Percentiles rank a stretch among this genome's conserved stretches.
phyloP scores from a whole-genome alignment of 768 basidiomycete species.

The Calocera cornea region DNA sequence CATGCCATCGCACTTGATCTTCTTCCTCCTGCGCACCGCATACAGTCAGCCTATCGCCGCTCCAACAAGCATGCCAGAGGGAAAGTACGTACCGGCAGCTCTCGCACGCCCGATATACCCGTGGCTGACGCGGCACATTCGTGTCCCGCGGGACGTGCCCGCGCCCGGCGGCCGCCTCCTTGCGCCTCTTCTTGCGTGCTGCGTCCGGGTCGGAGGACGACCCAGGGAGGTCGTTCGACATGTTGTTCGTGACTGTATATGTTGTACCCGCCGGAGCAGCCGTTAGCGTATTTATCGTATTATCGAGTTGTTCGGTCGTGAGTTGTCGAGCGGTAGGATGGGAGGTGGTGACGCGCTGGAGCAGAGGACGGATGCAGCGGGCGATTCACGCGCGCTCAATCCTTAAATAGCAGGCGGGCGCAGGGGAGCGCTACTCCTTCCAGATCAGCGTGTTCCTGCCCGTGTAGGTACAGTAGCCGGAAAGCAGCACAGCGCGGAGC shows the following conservation, averaged over 20 bases:
- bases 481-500: too few relatives aligned
- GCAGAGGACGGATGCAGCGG: background rate
- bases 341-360: background rate
- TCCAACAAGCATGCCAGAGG: constrained; percentile 2
- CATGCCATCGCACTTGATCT: constrained; percentile 83
- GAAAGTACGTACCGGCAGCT: constrained; percentile 53
- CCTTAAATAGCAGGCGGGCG: background rate
- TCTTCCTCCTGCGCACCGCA: constrained; percentile 52
- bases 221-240: background rate
- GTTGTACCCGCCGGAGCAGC: background rate
- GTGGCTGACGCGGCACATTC: constrained; percentile 60
- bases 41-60: constrained; percentile 12
- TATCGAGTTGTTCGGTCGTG: too few relatives aligned
- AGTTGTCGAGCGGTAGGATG: too few relatives aligned
- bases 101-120: constrained; percentile 86
- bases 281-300: background rate
- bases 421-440: too few relatives aligned
- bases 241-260: constrained; percentile 2
- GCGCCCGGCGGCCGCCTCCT: constrained; percentile 34
- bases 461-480: too few relatives aligned
- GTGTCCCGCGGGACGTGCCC: constrained; percentile 35
- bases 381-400: background rate
- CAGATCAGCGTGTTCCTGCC: too few relatives aligned
- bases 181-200: constrained; percentile 55
- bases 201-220: background rate